Base-by-base conservation (phyloP, 441 rosid species). In the Erysimum pusillum region DNA sequence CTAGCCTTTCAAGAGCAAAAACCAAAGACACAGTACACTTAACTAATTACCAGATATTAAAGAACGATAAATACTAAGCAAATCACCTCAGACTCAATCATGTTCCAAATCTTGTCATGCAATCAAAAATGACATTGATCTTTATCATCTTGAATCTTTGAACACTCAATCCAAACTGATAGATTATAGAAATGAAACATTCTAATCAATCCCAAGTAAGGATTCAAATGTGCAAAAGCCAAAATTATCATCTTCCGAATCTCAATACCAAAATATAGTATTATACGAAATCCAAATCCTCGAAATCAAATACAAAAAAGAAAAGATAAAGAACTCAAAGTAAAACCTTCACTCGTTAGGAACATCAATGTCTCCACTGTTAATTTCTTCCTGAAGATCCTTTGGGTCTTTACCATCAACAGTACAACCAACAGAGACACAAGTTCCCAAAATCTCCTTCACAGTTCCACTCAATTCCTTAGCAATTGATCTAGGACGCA, bases 401-500 rank as follows among this genome's bases (percentile, higher is more conserved):
- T 87, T 89, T 0, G 93, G 91, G 59, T 84, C 85, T 80, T 85
- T 87, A 0, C 89, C 90, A 49, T 88, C 90, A 5, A 87, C 90
- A 2, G 88, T 85, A 35, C 93, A 89, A 32, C 93, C 93, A 1
- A 89, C 93, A 6, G 93, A 89, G 14, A 89, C 91, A 69, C 93
- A 89, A 2, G 93, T 89, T 6, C 91, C 93, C 32, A 89, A 80
- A 18, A 88, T 88, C 79, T 86, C 90, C 83, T 84, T 88, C 46
- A 85, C 87, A 3, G 87, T 82, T 5, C 90, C 89, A 12, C 79
- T 78, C 63, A 85, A 69, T 5, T 87, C 89, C 85, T 87, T 89
- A 0, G 91, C 91, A 63, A 89, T 87, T 0, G 89, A 89, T 76
- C 89, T 79, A 1, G 85, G 85, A 18, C 66, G 53, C 92, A 88